Percentiles rank a stretch among this genome's conserved stretches.
Conservation (phyloP, 306 rosid species). For the Fragaria vesca region DNA sequence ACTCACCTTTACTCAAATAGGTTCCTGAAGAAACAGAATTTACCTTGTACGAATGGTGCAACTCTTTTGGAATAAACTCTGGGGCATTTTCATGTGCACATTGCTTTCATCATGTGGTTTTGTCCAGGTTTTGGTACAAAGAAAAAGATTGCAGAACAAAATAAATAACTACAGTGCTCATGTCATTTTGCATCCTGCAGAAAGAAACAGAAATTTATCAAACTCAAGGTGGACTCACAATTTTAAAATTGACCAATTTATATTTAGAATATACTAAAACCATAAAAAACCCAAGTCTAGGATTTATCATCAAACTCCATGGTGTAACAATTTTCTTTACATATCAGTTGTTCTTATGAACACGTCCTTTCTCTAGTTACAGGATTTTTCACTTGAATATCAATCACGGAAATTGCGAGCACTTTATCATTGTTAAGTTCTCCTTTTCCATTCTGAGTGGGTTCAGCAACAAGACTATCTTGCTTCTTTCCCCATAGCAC, state of each 20-base stretch:
- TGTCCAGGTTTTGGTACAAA: not conserved
- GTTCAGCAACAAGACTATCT: constrained; percentile 1
- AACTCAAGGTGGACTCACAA: not conserved
- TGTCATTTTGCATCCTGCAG: not conserved
- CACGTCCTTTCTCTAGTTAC: constrained; percentile 1
- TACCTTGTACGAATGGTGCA: not conserved
- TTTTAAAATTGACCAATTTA: not conserved
- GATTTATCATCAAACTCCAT: not conserved
- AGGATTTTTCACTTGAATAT: not conserved
- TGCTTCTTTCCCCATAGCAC: constrained; percentile 38
- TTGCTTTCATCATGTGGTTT: not conserved
- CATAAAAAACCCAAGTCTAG: not conserved
- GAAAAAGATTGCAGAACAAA: not conserved
- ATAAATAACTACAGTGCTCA: not conserved
- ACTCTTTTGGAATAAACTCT: not conserved
- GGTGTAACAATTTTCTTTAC: not conserved
- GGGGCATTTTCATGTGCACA: constrained; percentile 2
- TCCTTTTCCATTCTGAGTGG: not conserved
- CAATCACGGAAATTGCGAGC: not conserved
- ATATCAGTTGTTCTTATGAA: not conserved
- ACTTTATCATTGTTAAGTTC: not conserved
- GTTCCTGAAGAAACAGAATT: not conserved
- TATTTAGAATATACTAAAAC: not conserved
- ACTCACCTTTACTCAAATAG: not conserved
- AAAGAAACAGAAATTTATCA: not conserved